A percentile compares a stretch with the other conserved stretches of the same genome.
phyloP scores from a whole-genome alignment of 169 alveolate genomes.

The Plasmodium inui region DNA sequence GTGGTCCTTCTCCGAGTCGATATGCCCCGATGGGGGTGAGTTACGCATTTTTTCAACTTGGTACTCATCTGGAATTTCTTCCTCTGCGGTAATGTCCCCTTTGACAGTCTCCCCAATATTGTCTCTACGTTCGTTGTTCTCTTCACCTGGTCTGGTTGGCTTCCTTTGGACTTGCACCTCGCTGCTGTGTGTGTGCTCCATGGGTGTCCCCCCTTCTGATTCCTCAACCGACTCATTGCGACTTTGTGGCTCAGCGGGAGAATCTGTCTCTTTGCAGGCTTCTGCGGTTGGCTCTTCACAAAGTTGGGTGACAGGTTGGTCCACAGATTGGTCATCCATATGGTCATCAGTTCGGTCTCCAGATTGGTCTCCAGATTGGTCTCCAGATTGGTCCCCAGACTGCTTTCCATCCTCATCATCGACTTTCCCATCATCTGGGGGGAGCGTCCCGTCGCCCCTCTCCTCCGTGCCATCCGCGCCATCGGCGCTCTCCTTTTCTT shows the following conservation, averaged over 20 bases:
- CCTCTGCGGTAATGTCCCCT: background rate
- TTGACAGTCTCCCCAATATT: background rate
- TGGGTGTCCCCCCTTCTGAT: background rate
- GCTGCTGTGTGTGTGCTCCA: background rate
- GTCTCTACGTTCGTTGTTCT: background rate
- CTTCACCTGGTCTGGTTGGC: background rate
- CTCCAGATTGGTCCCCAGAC: background rate
- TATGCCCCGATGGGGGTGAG: background rate
- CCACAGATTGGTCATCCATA: background rate
- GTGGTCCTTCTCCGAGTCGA: background rate
- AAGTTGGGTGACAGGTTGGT: background rate
- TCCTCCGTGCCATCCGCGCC: constrained; percentile 1
- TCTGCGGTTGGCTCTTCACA: background rate
- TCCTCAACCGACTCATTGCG: background rate
- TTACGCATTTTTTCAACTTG: background rate
- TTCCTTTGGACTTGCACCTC: background rate
- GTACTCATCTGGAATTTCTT: background rate
- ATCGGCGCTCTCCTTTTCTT: background rate
- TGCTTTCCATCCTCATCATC: background rate
- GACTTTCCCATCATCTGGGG: background rate
- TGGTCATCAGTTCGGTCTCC: background rate
- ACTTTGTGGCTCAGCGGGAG: background rate
- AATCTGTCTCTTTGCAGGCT: background rate
- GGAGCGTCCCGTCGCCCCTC: background rate
- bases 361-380: too few relatives aligned